Evolutionary conservation across 805 yeast genomes (phyloP).

Genomic region (Candida incommunis): DNA sequence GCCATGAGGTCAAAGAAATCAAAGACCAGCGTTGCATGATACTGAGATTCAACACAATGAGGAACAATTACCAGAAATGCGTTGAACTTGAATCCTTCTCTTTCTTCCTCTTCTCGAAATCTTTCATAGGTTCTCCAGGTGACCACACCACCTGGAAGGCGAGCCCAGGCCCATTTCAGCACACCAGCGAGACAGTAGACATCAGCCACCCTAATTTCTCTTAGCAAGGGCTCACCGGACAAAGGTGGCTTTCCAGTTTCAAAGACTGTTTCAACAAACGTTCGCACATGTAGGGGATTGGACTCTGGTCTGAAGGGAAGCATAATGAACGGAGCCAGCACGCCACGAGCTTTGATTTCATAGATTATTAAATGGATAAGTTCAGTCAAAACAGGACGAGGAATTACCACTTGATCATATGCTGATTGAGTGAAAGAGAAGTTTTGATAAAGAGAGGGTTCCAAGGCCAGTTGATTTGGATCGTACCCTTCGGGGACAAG

Average conservation of each 20-base stretch:
- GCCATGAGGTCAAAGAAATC: slow-evolving; percentile 75
- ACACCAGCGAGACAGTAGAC: slow-evolving; percentile 51
- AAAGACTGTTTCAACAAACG: slow-evolving; percentile 42
- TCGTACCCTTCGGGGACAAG: background rate
- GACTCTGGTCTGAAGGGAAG: slow-evolving; percentile 66
- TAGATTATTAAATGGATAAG: slow-evolving; percentile 58
- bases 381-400: slow-evolving; percentile 33
- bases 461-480: background rate
- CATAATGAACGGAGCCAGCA: slow-evolving; percentile 58
- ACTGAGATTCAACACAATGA: slow-evolving; percentile 63
- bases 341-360: slow-evolving; percentile 55
- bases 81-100: slow-evolving; percentile 49
- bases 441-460: slow-evolving; percentile 4
- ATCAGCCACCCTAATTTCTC: slow-evolving; percentile 38
- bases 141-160: slow-evolving; percentile 61
- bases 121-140: slow-evolving; percentile 77
- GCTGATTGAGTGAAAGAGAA: slow-evolving; percentile 14
- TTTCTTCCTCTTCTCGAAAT: slow-evolving; percentile 46
- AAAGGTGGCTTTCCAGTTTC: slow-evolving; percentile 42
- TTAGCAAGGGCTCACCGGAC: slow-evolving; percentile 28
- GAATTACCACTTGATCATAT: slow-evolving; percentile 10
- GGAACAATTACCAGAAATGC: slow-evolving; percentile 80
- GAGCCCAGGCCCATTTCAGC: slow-evolving; percentile 74
- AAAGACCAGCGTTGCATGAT: slow-evolving; percentile 81
- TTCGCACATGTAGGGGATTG: slow-evolving; percentile 35